Conservation (phyloP, 179 eudicot species). For the Silene noctiflora region DNA sequence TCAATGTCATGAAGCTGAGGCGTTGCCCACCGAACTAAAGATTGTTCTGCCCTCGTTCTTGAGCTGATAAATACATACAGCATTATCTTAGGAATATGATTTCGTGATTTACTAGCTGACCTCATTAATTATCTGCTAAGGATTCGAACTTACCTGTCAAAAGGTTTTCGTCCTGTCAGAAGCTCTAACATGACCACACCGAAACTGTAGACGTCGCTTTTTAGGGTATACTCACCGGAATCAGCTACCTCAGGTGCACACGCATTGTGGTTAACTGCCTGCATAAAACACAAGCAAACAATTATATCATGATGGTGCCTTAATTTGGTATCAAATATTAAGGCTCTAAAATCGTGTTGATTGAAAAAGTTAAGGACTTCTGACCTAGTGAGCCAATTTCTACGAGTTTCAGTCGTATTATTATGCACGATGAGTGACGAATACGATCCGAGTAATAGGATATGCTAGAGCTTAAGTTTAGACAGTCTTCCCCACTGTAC, state of each 20-base stretch:
- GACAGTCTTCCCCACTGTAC: too few species aligned
- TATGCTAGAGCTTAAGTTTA: too few species aligned
- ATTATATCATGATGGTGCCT: not conserved
- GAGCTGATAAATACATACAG: slow-evolving; percentile 26
- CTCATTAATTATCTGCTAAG: slow-evolving; percentile 4
- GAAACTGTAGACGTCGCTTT: slow-evolving; percentile 51
- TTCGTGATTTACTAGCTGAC: not conserved
- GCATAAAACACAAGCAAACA: slow-evolving; percentile 18
- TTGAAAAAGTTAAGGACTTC: not conserved
- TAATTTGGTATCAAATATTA: not conserved
- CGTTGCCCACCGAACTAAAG: slow-evolving; percentile 50
- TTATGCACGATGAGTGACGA: too few species aligned
- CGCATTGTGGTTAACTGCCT: slow-evolving; percentile 62
- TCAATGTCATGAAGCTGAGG: slow-evolving; percentile 56
- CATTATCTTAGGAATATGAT: not conserved
- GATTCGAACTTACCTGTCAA: slow-evolving; percentile 34
- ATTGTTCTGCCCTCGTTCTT: slow-evolving; percentile 39
- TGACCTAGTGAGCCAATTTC: too few species aligned
- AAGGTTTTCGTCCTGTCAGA: slow-evolving; percentile 47
- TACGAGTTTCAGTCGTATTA: too few species aligned
- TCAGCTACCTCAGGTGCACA: slow-evolving; percentile 53
- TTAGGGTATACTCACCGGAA: slow-evolving; percentile 45
- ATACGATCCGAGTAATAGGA: too few species aligned
- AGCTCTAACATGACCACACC: slow-evolving; percentile 56
- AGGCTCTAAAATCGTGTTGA: not conserved